A percentile compares a stretch with the other conserved stretches of the same genome.
phyloP scores from a whole-genome alignment of 306 rosid species.

The Sicyos edulis region DNA sequence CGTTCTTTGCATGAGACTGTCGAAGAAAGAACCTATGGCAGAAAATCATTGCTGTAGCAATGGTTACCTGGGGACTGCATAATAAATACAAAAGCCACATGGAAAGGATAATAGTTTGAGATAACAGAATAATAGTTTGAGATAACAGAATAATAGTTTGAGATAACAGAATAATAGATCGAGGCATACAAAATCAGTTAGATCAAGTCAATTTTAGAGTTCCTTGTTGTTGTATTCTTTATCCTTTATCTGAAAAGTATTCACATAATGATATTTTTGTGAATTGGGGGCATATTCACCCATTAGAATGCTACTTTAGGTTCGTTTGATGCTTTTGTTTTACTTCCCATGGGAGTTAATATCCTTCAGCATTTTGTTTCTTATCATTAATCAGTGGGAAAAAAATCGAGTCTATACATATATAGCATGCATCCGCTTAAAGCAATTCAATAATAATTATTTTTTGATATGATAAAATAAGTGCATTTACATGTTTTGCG shows the following conservation, averaged over 20 bases:
- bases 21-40: constrained; percentile 95
- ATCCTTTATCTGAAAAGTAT: not conserved
- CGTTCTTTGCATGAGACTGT: constrained; percentile 95
- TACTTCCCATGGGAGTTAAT: not conserved
- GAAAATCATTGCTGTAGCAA: constrained; percentile 93
- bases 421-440: too few species aligned
- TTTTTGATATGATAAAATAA: not conserved
- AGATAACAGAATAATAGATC: not conserved
- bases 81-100: constrained; percentile 17
- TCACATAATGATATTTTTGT: not conserved
- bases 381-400: not conserved
- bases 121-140: not conserved
- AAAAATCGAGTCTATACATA: not conserved
- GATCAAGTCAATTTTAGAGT: not conserved
- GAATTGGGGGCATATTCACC: not conserved
- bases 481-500: not conserved
- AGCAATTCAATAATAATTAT: not conserved
- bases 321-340: not conserved
- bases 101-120: too few species aligned
- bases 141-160: not conserved
- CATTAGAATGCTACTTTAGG: not conserved
- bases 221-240: not conserved
- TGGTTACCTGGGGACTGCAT: constrained; percentile 96
- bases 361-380: not conserved
- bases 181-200: not conserved